These are phyloP conservation scores for Neurospora sp. DNA, from an alignment of 495 filamentous ascomycete species.

Conservation along the genomic window DNA sequence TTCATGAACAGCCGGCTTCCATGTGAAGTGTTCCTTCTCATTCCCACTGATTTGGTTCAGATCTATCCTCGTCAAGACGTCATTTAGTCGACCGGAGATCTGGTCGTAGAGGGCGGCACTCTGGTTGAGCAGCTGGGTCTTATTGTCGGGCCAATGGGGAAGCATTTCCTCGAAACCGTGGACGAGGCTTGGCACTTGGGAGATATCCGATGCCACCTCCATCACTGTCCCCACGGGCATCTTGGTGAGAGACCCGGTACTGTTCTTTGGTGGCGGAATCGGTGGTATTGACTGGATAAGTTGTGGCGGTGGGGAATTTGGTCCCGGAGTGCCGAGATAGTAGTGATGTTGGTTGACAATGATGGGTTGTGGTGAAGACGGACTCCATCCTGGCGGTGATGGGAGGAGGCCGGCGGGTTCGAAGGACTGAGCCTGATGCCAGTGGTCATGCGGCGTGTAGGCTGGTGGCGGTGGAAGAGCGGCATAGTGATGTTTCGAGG, in stretches of 20 bases:
- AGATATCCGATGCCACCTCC: conserved; percentile 26
- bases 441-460: conserved; percentile 9
- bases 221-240: conserved; percentile 28
- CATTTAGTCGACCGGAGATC: conserved; percentile 47
- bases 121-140: conserved; percentile 33
- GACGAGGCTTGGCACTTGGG: conserved; percentile 16
- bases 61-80: conserved; percentile 60
- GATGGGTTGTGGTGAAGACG: conserved; percentile 24
- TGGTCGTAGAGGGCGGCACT: conserved; percentile 43
- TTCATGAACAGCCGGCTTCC: conserved; percentile 20
- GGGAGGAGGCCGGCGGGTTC: conserved; percentile 27
- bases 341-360: conserved; percentile 42
- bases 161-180: conserved; percentile 26
- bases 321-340: conserved; percentile 25
- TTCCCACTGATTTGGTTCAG: conserved; percentile 50
- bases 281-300: neutral
- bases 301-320: conserved; percentile 13
- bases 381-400: conserved; percentile 25
- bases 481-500: conserved; percentile 4
- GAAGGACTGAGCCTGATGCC: conserved; percentile 15
- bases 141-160: conserved; percentile 24
- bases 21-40: conserved; percentile 48
- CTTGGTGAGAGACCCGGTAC: conserved; percentile 19
- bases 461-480: conserved; percentile 8
- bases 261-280: conserved; percentile 5